These are phyloP conservation scores for Blastobotrys illinoisensis DNA, from an alignment of 1,139 yeast species.

Conservation along the genomic window DNA sequence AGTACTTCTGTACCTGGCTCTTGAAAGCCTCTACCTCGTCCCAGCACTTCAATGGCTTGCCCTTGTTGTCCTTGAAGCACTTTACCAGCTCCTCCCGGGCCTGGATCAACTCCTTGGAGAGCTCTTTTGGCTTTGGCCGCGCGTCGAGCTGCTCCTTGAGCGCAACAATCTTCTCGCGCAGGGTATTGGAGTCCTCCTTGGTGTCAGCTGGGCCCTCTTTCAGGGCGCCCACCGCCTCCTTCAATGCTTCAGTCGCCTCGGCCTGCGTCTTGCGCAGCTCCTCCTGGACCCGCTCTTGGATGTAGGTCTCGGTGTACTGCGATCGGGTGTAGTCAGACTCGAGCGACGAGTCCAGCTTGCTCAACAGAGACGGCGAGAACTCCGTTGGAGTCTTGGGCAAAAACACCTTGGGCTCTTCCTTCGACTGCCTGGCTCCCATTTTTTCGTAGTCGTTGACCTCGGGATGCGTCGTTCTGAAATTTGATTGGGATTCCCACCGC, in stretches of 20 bases:
- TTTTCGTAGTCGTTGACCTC: neutral
- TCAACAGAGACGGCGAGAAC: slow-evolving; percentile 61
- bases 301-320: slow-evolving; percentile 69
- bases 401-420: slow-evolving; percentile 23
- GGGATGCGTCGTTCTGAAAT: neutral
- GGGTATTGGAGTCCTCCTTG: slow-evolving; percentile 31
- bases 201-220: slow-evolving; percentile 29
- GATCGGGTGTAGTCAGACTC: slow-evolving; percentile 81
- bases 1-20: slow-evolving; percentile 25
- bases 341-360: slow-evolving; percentile 63
- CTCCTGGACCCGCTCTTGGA: slow-evolving; percentile 69
- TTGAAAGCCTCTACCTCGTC: slow-evolving; percentile 76
- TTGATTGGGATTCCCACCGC: neutral
- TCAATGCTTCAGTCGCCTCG: slow-evolving; percentile 52
- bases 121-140: slow-evolving; percentile 34
- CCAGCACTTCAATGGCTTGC: slow-evolving; percentile 80
- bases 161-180: slow-evolving; percentile 40
- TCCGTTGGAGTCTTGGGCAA: slow-evolving; percentile 68
- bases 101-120: slow-evolving; percentile 35
- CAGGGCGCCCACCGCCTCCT: slow-evolving; percentile 35
- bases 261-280: slow-evolving; percentile 59
- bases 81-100: slow-evolving; percentile 55
- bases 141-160: slow-evolving; percentile 38
- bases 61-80: slow-evolving; percentile 66
- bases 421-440: slow-evolving; percentile 16